These are phyloP conservation scores for Solanum sejunctum DNA, from an alignment of 257 asterid genomes.

Conservation along the genomic window DNA sequence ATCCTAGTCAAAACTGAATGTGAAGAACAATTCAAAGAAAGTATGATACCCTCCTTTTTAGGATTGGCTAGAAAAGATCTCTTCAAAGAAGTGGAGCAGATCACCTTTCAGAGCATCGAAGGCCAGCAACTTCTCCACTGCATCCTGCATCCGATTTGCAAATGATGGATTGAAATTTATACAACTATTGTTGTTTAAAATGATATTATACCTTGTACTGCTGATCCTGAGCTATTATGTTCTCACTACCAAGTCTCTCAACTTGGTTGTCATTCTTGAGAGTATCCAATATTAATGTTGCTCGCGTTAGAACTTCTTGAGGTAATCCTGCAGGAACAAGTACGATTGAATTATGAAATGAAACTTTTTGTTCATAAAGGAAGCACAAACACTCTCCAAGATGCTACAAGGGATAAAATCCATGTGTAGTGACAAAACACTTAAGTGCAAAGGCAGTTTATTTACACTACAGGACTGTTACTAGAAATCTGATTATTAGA, in stretches of 20 bases:
- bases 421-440: background rate
- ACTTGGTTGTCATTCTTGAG: conserved; percentile 33
- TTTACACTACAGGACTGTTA: background rate
- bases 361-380: background rate
- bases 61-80: conserved; percentile 31
- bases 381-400: background rate
- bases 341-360: background rate
- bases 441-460: background rate
- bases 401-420: too few species aligned
- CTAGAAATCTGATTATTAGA: background rate
- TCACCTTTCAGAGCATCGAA: conserved; percentile 58
- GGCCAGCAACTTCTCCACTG: conserved; percentile 58
- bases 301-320: conserved; percentile 62
- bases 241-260: conserved; percentile 43
- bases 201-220: conserved; percentile 45
- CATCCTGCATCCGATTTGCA: conserved; percentile 45
- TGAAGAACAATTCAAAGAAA: background rate
- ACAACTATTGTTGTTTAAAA: background rate
- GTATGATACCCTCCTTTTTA: background rate
- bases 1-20: background rate
- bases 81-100: conserved; percentile 47
- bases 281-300: conserved; percentile 47
- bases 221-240: conserved; percentile 53
- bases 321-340: conserved; percentile 45
- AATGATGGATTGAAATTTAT: background rate